Percentiles rank a stretch among this genome's conserved stretches.
Conservation (phyloP, 495 filamentous ascomycete genomes). For the Aspergillus baeticus region DNA sequence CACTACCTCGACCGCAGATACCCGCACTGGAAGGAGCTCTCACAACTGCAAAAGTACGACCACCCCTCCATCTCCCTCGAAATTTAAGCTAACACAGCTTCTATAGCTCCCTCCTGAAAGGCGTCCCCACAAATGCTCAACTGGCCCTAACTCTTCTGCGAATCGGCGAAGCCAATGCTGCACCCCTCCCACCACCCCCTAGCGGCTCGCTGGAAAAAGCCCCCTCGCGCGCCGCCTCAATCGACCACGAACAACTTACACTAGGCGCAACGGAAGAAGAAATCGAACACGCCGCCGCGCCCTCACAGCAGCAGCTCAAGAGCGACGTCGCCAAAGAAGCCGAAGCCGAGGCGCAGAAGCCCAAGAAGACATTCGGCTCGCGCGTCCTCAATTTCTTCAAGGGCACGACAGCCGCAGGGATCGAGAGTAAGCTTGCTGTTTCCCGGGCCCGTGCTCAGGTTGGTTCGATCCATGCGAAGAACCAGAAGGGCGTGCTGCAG, state of each 20-base stretch:
- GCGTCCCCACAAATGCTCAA: constrained; percentile 87
- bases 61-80: not conserved
- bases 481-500: constrained; percentile 69
- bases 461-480: constrained; percentile 65
- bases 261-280: constrained; percentile 51
- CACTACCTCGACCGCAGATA: constrained; percentile 62
- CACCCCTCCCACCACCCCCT: constrained; percentile 76
- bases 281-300: constrained; percentile 41
- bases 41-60: constrained; percentile 65
- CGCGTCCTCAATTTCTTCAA: constrained; percentile 67
- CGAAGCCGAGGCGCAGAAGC: constrained; percentile 18
- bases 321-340: constrained; percentile 26
- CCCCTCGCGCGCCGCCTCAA: constrained; percentile 23
- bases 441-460: constrained; percentile 66
- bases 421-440: constrained; percentile 67
- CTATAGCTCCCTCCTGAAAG: constrained; percentile 69
- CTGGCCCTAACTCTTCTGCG: constrained; percentile 82
- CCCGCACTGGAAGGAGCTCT: constrained; percentile 72
- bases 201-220: constrained; percentile 26
- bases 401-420: constrained; percentile 61
- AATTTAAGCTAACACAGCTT: not conserved
- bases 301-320: constrained; percentile 8
- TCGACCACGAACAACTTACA: constrained; percentile 36
- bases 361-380: constrained; percentile 47
- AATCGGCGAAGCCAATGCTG: constrained; percentile 78